Conservation (phyloP, 2,329 filamentous ascomycete genomes). For the Sclerotinia trifoliorum region DNA sequence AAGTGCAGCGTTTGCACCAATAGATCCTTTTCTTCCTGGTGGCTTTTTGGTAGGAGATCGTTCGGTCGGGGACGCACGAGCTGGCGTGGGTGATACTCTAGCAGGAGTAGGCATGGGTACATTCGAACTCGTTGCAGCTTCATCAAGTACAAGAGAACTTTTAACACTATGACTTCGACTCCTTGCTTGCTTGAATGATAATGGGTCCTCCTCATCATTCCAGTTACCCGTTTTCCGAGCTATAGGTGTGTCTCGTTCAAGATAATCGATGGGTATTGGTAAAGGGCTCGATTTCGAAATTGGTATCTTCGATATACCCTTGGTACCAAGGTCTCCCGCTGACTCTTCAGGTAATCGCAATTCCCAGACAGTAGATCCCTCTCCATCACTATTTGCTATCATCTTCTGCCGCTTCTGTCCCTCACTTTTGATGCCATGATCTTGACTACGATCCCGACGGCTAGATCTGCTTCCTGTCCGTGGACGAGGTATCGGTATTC, state of each 20-base stretch:
- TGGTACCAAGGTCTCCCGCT: slow-evolving; percentile 57
- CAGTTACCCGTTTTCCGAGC: slow-evolving; percentile 58
- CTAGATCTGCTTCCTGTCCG: slow-evolving; percentile 53
- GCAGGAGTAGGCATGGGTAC: slow-evolving; percentile 38
- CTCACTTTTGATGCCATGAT: slow-evolving; percentile 40
- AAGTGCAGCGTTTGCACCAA: slow-evolving; percentile 17
- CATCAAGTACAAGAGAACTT: slow-evolving; percentile 47
- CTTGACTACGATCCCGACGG: slow-evolving; percentile 43
- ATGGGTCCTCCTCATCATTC: slow-evolving; percentile 55
- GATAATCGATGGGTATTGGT: slow-evolving; percentile 68
- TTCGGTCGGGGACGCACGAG: slow-evolving; percentile 43
- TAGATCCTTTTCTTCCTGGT: slow-evolving; percentile 30
- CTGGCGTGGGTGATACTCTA: slow-evolving; percentile 38
- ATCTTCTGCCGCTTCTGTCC: slow-evolving; percentile 42
- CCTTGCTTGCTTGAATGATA: slow-evolving; percentile 60
- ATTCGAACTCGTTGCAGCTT: slow-evolving; percentile 44
- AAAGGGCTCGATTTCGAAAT: slow-evolving; percentile 76
- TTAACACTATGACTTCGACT: slow-evolving; percentile 69
- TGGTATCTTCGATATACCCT: slow-evolving; percentile 78
- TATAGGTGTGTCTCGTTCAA: slow-evolving; percentile 71
- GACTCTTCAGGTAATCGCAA: slow-evolving; percentile 76
- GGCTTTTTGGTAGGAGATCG: slow-evolving; percentile 54
- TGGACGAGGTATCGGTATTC: slow-evolving; percentile 58
- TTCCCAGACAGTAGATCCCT: slow-evolving; percentile 61
- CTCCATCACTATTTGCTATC: slow-evolving; percentile 45